Evolutionary conservation across 169 alveolate species (phyloP).

Genomic region (Perkinsus marinus): DNA sequence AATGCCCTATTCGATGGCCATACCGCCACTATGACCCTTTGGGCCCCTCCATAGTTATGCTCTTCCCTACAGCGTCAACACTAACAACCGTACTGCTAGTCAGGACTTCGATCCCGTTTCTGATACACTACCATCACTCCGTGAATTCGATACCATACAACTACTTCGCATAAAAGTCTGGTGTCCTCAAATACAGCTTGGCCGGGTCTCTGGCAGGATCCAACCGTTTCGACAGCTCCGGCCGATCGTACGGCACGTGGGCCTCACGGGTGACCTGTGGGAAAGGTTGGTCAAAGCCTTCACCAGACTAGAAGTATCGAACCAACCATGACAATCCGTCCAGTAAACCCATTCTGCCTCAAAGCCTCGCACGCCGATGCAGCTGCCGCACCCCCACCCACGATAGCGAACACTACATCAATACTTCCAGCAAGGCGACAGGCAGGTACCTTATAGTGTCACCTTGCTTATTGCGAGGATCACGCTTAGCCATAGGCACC

Average conservation of each 20-base stretch:
- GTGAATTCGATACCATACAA: not conserved
- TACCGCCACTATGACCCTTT: not conserved
- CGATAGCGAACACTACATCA: slow-evolving; percentile 32
- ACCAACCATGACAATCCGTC: slow-evolving; percentile 5
- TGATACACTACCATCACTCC: not conserved
- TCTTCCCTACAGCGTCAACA: not conserved
- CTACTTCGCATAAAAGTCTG: not conserved
- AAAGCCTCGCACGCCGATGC: slow-evolving; percentile 61
- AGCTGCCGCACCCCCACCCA: slow-evolving; percentile 76
- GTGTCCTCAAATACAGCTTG: not conserved
- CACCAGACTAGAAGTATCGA: not conserved
- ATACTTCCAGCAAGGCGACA: not conserved
- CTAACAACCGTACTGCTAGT: not conserved
- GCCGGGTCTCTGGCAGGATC: not conserved
- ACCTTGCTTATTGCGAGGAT: not conserved
- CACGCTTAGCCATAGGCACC: not conserved
- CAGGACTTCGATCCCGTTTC: not conserved
- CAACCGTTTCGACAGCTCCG: not conserved
- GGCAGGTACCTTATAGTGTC: no score
- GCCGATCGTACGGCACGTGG: not conserved
- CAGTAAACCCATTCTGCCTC: slow-evolving; percentile 54
- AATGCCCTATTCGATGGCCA: not conserved
- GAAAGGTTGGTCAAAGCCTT: not conserved
- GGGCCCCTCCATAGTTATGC: not conserved
- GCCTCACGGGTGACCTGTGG: not conserved